Evolutionary conservation across 129 eudicot species (phyloP), one percentile per base, ranked within the genome.

Genomic region (Apium graveolens): DNA sequence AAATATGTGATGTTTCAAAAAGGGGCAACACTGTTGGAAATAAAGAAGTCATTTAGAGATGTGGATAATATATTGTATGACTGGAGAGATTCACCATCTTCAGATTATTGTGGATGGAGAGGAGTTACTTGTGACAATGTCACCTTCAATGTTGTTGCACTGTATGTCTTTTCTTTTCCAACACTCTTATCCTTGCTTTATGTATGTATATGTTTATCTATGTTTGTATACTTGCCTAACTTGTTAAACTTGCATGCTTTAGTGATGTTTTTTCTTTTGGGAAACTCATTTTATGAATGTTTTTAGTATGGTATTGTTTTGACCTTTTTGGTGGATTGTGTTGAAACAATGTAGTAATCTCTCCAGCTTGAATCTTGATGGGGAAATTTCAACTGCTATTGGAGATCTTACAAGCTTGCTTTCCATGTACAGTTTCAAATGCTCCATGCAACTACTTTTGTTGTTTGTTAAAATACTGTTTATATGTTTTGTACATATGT

Each of bases 11-110:
- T 73, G 57, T 26, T 75, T 75, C 6, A 27, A 74, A 77, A 81
- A 96, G 99, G 92, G 74, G 85, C 90, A 79, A 84, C 87, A 70
- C 85, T 96, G 87, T 78, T 96, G 88, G 97, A 96, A 89, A 79
- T 96, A 32, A 96, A 96, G 92, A 96, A 92, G 90, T 92, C 99
- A 78, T 87, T 96, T 70, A 92, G 97, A 77, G 99, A 96, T 83
- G 97, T 96, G 75, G 91, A 96, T 78, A 96, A 96, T 90, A 90
- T 92, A 80, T 86, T 96, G n/a, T 92, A 89, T 90, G 99, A 96
- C 87, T 96, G 99, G 99, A 88, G 97, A 44, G 86, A 84, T 79
- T 88, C 97, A 76, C 87, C 99, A 35, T 78, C 97, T 80, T 86
- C 97, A 55, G 99, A 96, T 71, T 90, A 82, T 82, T 96, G 99